Conservation (phyloP, 1,284 basidiomycete genomes). For the Singerocomus rubriflavus region DNA sequence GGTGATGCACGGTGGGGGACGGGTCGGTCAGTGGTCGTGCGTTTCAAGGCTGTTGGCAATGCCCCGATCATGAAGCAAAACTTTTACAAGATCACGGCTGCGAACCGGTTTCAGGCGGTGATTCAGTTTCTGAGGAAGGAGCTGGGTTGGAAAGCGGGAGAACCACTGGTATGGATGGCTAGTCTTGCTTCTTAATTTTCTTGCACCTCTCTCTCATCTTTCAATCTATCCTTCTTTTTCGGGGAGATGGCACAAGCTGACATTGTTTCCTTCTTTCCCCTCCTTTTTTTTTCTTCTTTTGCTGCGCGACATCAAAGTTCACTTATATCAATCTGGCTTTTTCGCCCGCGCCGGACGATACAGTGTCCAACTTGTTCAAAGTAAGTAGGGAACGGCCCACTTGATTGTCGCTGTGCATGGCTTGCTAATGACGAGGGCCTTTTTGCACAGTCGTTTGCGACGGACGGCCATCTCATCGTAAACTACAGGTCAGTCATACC, state of each 20-base stretch:
- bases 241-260: background rate
- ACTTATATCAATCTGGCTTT: constrained; percentile 99
- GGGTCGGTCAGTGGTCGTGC: constrained; percentile 74
- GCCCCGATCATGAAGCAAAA: constrained; percentile 99
- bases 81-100: constrained; percentile 95
- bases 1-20: constrained; percentile 6
- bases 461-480: constrained; percentile 91
- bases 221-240: no score
- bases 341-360: constrained; percentile 81
- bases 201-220: no score
- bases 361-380: constrained; percentile 85
- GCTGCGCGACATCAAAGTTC: constrained; percentile 56
- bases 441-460: constrained; percentile 74
- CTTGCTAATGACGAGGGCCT: constrained; percentile 3
- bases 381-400: constrained; percentile 33
- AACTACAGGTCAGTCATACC: constrained; percentile 81
- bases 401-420: background rate
- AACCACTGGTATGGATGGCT: constrained; percentile 71
- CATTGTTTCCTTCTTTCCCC: background rate
- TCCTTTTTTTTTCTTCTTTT: background rate
- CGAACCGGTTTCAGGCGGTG: constrained; percentile 93
- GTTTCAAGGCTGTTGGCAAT: constrained; percentile 98
- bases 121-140: constrained; percentile 93
- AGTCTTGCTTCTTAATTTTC: background rate
- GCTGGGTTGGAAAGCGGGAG: constrained; percentile 83